Evolutionary conservation across 345 rosid genomes (phyloP), one percentile per base, ranked within the genome.

Genomic region (Punica granatum): DNA sequence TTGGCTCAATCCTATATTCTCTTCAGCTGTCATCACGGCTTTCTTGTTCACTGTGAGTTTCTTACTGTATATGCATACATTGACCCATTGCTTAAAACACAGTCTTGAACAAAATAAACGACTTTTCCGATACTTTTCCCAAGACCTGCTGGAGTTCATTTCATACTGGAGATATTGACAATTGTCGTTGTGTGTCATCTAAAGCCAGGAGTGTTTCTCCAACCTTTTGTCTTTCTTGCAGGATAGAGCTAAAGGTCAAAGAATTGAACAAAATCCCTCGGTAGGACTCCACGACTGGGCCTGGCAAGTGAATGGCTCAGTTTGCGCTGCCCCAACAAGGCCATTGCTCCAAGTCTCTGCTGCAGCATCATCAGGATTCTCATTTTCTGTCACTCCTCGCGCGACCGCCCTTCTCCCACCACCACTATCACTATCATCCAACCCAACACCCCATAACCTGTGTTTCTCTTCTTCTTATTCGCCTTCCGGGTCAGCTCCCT

Each of bases 321-420:
- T 80, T 73, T 74, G 72, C 69, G 72, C 76, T 44, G 75, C 79
- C 66, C 71, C 77, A 36, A 78, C 86, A 76, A 46, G 76, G 80
- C 79, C 88, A 69, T 66, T 78, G 86, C 78, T 78, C 73, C 11
- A 5, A 37, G 41, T 37, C 5, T 80, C 96, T 43, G 73, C 87
- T 82, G 98, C 98, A 93, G 98, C 98, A 90, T 93, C 98, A 90
- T 93, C 98, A 93, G 90, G 98, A 93, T 93, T 93, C 98, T 87
- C 97, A 67, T 82, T 66, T 73, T 78, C 88, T 72, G 83, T 89
- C 60, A 76, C 81, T 69, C 84, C 83, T 23, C 84, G 74, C 65
- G 54, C 87, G 58, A 80, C 88, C 72, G 80, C 90, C 76, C 69
- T 68, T 73, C 81, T 77, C 72, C 80, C 88, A 21, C 76, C 87